Evolutionary conservation across 169 alveolate species (phyloP), one percentile per base, ranked within the genome.

Genomic region (Plasmodium gallinaceum): DNA sequence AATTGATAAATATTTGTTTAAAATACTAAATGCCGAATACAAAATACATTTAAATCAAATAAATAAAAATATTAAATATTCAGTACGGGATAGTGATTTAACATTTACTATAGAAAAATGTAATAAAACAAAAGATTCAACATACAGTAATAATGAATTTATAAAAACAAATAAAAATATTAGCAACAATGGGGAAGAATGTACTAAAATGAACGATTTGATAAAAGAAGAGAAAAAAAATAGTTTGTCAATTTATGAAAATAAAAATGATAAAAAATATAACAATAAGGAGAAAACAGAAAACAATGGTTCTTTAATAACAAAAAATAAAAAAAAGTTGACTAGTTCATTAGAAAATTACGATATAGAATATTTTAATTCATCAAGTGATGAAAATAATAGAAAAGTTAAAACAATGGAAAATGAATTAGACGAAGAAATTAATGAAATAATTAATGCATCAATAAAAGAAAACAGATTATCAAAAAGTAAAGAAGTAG

Each of bases 391-490:
- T 32, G 39, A 32, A 32, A 32, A 32, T 4, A 32, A 4, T 32
- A 32, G 39, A 32, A 32, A 32, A 4, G 39, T 32, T 32, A 32
- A 32, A 32, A 32, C 39, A 32, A 32, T 32, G 39, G 39, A 32
- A 32, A 14, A 54, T 32, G 37, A 45, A 2, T n/a, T 65, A 18
- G 72, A 65, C 45, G 45, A 80, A 69, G 90, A 80, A 80, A 80
- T 80, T 61, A 52, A 80, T n/a, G 74, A 45, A 37, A 80, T 80
- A 8, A 80, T 80, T 66, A 54, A 80, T 7, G 68, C 37, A 2
- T 46, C 90, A 18, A 66, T 80, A 66, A 32, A 52, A 10, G 90
- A 80, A 68, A 80, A 75, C 20, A 43, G 74, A 20, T n/a, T 54
- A 43, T 12, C 68, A n/a, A 52, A 39, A 43, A 75, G 9, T 51